A percentile compares a stretch with the other conserved stretches of the same genome.
phyloP scores from a whole-genome alignment of 176 grass and related monocot species.

The Cenchrus americanus region DNA sequence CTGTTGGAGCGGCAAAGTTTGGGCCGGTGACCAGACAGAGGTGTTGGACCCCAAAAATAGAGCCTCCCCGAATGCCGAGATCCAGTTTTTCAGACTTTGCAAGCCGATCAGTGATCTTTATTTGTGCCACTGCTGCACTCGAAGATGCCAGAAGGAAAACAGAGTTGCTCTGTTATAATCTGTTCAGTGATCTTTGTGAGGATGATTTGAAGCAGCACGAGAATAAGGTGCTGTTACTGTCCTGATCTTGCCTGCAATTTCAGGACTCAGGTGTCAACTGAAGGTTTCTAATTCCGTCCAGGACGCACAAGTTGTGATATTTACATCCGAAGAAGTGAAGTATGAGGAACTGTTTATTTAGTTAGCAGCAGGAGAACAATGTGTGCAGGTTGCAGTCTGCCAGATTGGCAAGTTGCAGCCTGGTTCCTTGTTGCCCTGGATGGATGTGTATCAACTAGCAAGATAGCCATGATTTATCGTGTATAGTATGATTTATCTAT shows the following conservation, averaged over 20 bases:
- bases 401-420: neutral
- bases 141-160: constrained; percentile 40
- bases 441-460: constrained; percentile 12
- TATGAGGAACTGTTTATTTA: constrained; percentile 3
- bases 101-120: constrained; percentile 29
- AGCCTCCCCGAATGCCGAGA: neutral
- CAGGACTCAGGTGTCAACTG: neutral
- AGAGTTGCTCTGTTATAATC: constrained; percentile 8
- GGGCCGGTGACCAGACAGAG: neutral
- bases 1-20: constrained; percentile 26
- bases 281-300: neutral
- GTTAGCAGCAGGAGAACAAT: neutral
- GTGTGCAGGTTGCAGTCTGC: neutral
- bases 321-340: neutral
- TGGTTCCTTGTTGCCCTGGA: neutral
- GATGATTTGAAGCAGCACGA: neutral
- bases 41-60: neutral
- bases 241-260: neutral
- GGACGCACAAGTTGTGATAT: neutral
- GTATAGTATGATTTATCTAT: neutral
- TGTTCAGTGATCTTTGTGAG: neutral
- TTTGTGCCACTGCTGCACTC: constrained; percentile 48
- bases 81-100: constrained; percentile 5
- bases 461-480: neutral
- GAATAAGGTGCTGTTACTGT: neutral